Evolutionary conservation across 345 rosid genomes (phyloP), one percentile per base, ranked within the genome.

Genomic region (Bruguiera sexangula): DNA sequence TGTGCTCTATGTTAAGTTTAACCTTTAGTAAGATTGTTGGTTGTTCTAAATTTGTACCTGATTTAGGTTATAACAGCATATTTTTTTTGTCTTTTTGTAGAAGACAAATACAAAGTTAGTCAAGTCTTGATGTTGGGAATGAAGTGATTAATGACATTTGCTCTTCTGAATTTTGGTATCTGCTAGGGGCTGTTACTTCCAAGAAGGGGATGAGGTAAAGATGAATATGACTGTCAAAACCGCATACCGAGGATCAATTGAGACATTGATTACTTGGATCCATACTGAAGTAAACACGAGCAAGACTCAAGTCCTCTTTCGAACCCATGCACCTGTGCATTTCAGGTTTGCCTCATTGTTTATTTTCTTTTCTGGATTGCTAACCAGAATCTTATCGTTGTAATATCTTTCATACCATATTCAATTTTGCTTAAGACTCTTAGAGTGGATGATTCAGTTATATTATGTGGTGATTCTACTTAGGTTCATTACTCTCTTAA

Each of bases 241-340:
- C 66, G 81, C 81, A 29, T 78, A 78, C 55, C 15, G 26, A 27
- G 60, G 69, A 48, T 73, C 81, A 21, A 67, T 78, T 34, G 72
- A 73, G 31, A 78, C 72, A 13, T 32, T 78, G 56, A 60, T 69
- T 50, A 30, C 67, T n/a, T 78, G 78, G 81, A 69, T 78, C 16
- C 30, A 61, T 56, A 26, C 9, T 1, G 13, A 78, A 34, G 70
- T 78, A 20, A 56, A 78, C 37, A 60, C 48, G 61, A 69, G 46
- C 66, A 69, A 62, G 72, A 73, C 81, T 39, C 78, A 62, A 65
- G 75, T 78, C 39, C 48, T 73, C 65, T 73, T 78, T 62, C 75
- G 81, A 65, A 69, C 78, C 36, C 74, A 69, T 73, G 74, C 78
- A 46, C 81, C 81, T 37, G 75, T 70, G n/a, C 81, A 73, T 69